Conservation (phyloP, 768 basidiomycete genomes). For the Lactifluus pinguis region DNA sequence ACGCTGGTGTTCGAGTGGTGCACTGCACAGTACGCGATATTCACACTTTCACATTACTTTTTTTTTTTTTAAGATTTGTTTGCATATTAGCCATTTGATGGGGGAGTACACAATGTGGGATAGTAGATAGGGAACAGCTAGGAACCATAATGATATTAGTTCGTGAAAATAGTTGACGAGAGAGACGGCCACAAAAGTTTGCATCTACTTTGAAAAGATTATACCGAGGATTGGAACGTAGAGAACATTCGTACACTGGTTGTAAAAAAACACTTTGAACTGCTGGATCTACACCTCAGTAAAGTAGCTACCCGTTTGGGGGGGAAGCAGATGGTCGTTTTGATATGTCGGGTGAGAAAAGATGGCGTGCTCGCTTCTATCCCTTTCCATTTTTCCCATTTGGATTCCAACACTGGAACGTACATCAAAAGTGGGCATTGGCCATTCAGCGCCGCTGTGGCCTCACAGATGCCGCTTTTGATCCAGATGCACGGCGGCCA, state of each 20-base stretch:
- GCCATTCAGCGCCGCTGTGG: background rate
- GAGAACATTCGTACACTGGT: constrained; percentile 1
- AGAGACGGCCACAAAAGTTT: background rate
- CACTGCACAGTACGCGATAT: background rate
- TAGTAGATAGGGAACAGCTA: background rate
- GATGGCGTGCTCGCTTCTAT: too few species aligned
- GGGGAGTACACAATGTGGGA: background rate
- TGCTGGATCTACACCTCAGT: background rate
- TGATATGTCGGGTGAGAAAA: background rate
- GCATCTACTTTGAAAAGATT: background rate
- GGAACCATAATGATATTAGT: background rate
- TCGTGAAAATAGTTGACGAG: background rate
- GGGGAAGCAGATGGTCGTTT: too few species aligned
- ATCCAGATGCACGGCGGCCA: constrained; percentile 9
- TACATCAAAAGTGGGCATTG: background rate
- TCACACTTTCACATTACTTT: background rate
- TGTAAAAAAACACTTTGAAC: background rate
- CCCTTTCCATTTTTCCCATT: too few species aligned
- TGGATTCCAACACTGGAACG: background rate
- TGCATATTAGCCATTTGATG: background rate
- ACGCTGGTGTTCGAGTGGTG: background rate
- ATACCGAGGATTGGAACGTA: background rate
- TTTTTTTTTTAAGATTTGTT: background rate
- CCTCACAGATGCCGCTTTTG: background rate
- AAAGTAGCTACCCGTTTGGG: background rate